Evolutionary conservation across 176 grass and related monocot species (phyloP).

Genomic region (Cocos nucifera): DNA sequence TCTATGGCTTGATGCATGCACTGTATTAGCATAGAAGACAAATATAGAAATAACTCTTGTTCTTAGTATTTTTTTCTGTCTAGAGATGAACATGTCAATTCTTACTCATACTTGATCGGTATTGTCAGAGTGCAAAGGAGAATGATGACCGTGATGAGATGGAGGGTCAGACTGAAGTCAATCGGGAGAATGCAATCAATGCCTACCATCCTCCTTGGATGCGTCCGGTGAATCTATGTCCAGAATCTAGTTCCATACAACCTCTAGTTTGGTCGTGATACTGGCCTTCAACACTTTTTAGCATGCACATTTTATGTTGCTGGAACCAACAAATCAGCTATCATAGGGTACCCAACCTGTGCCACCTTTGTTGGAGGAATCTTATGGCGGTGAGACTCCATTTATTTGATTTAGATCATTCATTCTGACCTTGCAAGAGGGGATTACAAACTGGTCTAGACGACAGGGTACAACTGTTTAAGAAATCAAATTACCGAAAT

Average conservation of each 20-base stretch:
- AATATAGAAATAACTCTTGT: not conserved
- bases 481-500: too few species aligned
- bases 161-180: conserved; percentile 9
- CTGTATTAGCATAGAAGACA: not conserved
- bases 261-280: conserved; percentile 29
- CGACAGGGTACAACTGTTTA: too few species aligned
- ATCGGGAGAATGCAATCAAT: conserved; percentile 14
- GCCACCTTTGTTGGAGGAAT: too few species aligned
- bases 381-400: too few species aligned
- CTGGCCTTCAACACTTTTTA: too few species aligned
- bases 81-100: not conserved
- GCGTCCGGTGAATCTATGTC: conserved; percentile 19
- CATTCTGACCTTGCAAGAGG: too few species aligned
- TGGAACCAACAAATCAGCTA: too few species aligned
- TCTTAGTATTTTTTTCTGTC: not conserved
- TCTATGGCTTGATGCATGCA: too few species aligned
- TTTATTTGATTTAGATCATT: too few species aligned
- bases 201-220: conserved; percentile 68
- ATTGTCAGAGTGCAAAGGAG: conserved; percentile 39
- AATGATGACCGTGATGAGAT: conserved; percentile 44
- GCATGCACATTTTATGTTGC: too few species aligned
- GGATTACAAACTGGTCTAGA: too few species aligned
- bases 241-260: conserved; percentile 36
- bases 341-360: too few species aligned
- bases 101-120: not conserved